phyloP scores from a whole-genome alignment of 192 early-diverging fungal species.

The Mortierella antarctica region DNA sequence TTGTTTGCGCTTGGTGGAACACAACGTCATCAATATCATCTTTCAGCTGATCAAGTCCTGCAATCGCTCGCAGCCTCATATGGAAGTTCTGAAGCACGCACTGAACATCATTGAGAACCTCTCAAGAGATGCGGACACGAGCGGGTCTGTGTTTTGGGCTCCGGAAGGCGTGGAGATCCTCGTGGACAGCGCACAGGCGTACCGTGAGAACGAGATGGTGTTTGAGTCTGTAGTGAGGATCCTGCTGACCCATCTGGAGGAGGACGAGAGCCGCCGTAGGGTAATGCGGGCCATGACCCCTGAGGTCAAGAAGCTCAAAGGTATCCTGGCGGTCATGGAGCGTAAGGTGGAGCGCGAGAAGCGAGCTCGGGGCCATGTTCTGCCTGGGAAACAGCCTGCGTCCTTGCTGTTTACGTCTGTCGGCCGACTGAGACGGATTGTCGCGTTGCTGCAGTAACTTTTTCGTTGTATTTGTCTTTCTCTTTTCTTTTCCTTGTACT shows the following conservation, averaged over 20 bases:
- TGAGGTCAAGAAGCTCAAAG: conserved; percentile 41
- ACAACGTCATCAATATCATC: conserved; percentile 54
- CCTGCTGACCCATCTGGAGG: conserved; percentile 42
- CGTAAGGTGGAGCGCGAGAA: conserved; percentile 39
- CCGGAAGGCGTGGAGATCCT: conserved; percentile 49
- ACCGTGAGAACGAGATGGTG: conserved; percentile 55
- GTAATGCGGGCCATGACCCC: conserved; percentile 20
- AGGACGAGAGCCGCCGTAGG: conserved; percentile 15
- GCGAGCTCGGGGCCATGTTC: background rate
- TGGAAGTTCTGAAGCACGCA: conserved; percentile 54
- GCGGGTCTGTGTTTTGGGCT: conserved; percentile 39
- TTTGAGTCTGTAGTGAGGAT: conserved; percentile 46
- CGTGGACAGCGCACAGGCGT: conserved; percentile 47
- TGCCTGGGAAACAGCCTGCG: conserved; percentile 2
- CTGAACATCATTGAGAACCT: conserved; percentile 56
- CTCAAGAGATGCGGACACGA: conserved; percentile 34
- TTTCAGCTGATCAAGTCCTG: conserved; percentile 53
- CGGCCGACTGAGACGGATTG: conserved; percentile 27
- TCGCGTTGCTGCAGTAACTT: conserved; percentile 22
- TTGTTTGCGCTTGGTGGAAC: conserved; percentile 53
- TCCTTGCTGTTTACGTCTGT: conserved; percentile 14
- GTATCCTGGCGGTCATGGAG: conserved; percentile 41
- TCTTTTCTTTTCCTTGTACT: background rate
- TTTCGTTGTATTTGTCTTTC: background rate
- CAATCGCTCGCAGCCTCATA: conserved; percentile 54